These are phyloP conservation scores for Hura crepitans DNA, from an alignment of 441 rosid species.

Conservation along the genomic window DNA sequence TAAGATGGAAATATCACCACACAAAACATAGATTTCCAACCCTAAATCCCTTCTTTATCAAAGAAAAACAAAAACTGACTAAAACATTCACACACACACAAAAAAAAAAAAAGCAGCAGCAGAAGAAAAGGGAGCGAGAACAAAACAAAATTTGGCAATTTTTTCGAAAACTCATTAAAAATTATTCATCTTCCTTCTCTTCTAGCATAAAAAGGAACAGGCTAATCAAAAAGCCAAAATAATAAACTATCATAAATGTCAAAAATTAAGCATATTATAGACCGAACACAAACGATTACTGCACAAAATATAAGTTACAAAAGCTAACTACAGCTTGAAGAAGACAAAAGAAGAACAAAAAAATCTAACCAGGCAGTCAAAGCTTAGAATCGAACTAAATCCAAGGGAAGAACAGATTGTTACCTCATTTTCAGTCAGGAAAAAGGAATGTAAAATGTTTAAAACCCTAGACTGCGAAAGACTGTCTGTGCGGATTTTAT, in stretches of 20 bases:
- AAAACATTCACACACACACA: no score
- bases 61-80: not conserved
- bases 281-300: not conserved
- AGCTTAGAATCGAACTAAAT: not conserved
- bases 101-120: not conserved
- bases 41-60: not conserved
- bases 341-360: not conserved
- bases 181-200: not conserved
- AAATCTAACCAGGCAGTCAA: not conserved
- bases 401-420: not conserved
- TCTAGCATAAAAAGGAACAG: no score
- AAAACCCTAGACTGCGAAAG: slow-evolving; percentile 14
- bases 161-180: not conserved
- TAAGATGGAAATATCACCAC: not conserved
- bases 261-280: not conserved
- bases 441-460: not conserved
- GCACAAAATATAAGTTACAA: not conserved
- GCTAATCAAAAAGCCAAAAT: not conserved
- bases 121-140: not conserved
- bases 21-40: not conserved
- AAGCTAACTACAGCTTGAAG: not conserved
- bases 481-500: not conserved
- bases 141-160: not conserved
- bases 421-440: slow-evolving; percentile 15
- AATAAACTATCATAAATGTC: not conserved